Evolutionary conservation across 495 filamentous ascomycete species (phyloP), one percentile per base, ranked within the genome.

Genomic region (Pseudotulostoma volvatum): DNA sequence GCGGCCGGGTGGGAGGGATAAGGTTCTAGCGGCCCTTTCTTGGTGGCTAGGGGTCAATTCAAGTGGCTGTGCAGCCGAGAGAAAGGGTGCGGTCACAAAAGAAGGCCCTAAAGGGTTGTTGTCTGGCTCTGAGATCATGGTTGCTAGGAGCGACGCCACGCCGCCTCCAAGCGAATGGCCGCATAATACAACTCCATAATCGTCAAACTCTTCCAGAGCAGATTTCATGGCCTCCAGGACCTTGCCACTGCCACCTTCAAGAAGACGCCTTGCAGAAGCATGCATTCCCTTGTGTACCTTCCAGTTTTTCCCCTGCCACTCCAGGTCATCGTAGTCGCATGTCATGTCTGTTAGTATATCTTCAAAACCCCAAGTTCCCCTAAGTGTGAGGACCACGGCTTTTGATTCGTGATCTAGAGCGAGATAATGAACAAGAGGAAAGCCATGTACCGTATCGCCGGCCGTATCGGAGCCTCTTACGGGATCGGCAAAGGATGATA

Each of bases 251-350:
- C 74, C 74, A 13, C 75, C 76, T 48, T 76, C 73, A 0, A 87
- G 61, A 1, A 87, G 63, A 4, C 80, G 69, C 17, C 72, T 63
- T 2, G 81, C 81, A 2, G 79, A 84, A 9, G 81, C 79, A 45
- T 82, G 75, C 46, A 87, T 81, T n/a, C 81, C 81, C 50, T 84
- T 85, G 57, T 87, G 81, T 0, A 84, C 79, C 38, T 77, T 76
- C 58, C 84, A 85, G 2, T 51, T 51, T 36, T 64, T 71, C 9
- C 77, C 79, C 36, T 76, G 70, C 68, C 79, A 80, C 20, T 63
- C 44, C 0, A 87, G 65, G 35, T 78, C 72, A 44, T 84, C 79
- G 41, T 82, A 87, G 39, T 85, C 81, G 51, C 81, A 87, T 23
- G 78, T 79, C 70, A 85, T 74, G 45, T 87, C 81, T 8, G 80